These are phyloP conservation scores for Suhomyces prunicola DNA, from an alignment of 805 yeast species.

Conservation along the genomic window DNA sequence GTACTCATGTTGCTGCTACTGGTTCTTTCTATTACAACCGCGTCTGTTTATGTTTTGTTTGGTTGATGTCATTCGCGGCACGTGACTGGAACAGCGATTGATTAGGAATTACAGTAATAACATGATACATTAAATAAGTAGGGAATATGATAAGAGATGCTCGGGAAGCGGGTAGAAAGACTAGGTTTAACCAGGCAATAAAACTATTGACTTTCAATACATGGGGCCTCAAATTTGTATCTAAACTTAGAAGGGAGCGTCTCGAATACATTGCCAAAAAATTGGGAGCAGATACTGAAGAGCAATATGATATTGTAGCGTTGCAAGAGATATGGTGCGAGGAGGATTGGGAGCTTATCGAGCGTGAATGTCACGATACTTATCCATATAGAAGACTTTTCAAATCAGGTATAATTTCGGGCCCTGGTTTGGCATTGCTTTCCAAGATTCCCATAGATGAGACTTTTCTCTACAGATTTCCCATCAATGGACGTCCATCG, in stretches of 20 bases:
- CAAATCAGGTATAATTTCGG: conserved; percentile 80
- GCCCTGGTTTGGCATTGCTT: conserved; percentile 87
- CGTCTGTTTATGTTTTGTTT: background rate
- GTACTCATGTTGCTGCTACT: background rate
- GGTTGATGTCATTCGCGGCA: background rate
- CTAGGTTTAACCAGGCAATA: conserved; percentile 16
- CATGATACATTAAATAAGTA: background rate
- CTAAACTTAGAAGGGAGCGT: conserved; percentile 65
- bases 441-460: conserved; percentile 81
- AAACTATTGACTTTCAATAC: conserved; percentile 68
- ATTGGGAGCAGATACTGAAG: conserved; percentile 42
- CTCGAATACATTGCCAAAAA: conserved; percentile 70
- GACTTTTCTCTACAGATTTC: conserved; percentile 78
- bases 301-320: conserved; percentile 76
- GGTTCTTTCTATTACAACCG: background rate
- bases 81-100: background rate
- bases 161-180: background rate
- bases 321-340: conserved; percentile 94
- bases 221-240: conserved; percentile 87
- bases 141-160: background rate
- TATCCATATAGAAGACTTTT: conserved; percentile 70
- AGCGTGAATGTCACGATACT: conserved; percentile 35
- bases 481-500: conserved; percentile 90
- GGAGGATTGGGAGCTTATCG: conserved; percentile 74
- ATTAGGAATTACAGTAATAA: background rate